Base-by-base conservation (phyloP, 805 yeast genomes). In the Pichia manshurica region DNA sequence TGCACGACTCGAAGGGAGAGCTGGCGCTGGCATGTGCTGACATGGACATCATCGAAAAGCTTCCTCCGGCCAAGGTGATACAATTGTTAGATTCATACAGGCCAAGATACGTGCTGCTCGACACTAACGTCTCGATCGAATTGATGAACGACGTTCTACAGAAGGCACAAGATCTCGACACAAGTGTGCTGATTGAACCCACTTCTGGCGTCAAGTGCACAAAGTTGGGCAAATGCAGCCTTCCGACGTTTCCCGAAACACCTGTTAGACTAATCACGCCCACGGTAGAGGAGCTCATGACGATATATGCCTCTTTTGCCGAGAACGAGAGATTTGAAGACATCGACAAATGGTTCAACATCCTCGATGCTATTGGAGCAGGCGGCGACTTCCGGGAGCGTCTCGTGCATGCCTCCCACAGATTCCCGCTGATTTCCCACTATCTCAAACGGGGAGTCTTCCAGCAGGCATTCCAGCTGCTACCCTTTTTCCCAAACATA, bases 21-120 rank as follows among this genome's bases (percentile, higher is more conserved):
- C 68, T 89, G 41, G 60, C 84, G 3, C 69, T 86, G 16, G 95
- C 96, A 0, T 78, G 87, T 58, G 91, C 95, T 4, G 96, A 87
- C 58, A 88, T 89, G 96, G 69, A 70, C n/a, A 77, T 83, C 9
- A 67, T 82, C 20, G 85, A 84, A 53, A 65, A 70, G 23, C 50
- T 78, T 39, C 68, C 79, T 13, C 44, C 64, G 0, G 62, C 65
- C 0, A 77, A 75, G 50, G 69, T 84, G 3, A 49, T 56, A 2
- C 36, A 62, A 0, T 70, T 75, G 52, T 54, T 88, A 5, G 49
- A 53, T 1, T 44, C 58, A 12, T 61, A 72, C 1, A 53, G 61
- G 5, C 85, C 95, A 0, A 62, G 66, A 9, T 62, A 66, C 22
- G 72, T 85, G 7, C 70, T 84, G 4, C 59, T 83, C 40, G 96